A percentile compares a stretch with the other conserved stretches of the same genome.
These are phyloP conservation scores for Chrysophaeum taylorii DNA, from an alignment of 352 stramenopile genomes.

Conservation along the genomic window DNA sequence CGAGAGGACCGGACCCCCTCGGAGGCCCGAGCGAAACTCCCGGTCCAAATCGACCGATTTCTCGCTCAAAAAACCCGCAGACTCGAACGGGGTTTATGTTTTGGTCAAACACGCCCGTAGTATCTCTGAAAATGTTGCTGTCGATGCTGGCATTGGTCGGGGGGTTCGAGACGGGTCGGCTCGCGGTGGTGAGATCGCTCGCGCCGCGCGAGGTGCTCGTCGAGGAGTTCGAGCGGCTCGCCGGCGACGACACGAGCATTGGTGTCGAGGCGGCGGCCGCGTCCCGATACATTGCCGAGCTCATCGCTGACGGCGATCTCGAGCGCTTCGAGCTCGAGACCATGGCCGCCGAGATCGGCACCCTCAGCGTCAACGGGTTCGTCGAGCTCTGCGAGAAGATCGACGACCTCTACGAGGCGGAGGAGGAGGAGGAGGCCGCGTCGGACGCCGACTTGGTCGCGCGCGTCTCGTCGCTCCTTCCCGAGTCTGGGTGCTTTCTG, in stretches of 20 bases:
- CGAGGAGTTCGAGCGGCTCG: not conserved
- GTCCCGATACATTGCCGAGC: not conserved
- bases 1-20: too few relatives aligned
- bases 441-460: not conserved
- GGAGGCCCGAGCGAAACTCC: too few relatives aligned
- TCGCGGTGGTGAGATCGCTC: too few relatives aligned
- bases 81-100: too few relatives aligned
- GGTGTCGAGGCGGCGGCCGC: not conserved
- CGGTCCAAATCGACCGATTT: too few relatives aligned
- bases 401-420: conserved; percentile 9
- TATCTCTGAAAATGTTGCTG: too few relatives aligned
- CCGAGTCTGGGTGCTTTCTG: not conserved
- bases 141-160: too few relatives aligned
- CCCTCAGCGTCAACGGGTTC: conserved; percentile 2
- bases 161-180: too few relatives aligned
- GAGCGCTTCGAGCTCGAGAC: not conserved
- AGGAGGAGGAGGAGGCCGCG: not conserved
- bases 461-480: not conserved
- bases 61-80: too few relatives aligned
- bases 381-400: not conserved
- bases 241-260: too few relatives aligned
- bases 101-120: too few relatives aligned
- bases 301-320: conserved; percentile 1
- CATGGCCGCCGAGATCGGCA: not conserved
- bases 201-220: conserved; percentile 13